Base-by-base conservation (phyloP, 192 early-diverging fungal species). In the Pilobolus umbonatus region DNA sequence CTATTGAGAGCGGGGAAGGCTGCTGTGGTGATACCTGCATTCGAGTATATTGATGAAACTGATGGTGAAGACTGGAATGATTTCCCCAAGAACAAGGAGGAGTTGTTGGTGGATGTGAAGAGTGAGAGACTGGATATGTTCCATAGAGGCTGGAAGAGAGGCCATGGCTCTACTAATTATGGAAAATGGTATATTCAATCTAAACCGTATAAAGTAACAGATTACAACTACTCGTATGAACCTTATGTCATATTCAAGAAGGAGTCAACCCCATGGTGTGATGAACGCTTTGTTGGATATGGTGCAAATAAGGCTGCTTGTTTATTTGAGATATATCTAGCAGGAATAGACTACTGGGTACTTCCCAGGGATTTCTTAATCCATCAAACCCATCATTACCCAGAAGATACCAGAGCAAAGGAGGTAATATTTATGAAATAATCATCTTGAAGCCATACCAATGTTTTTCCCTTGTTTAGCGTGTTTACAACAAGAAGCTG, bases 111-210 rank as follows among this genome's bases (percentile, higher is more conserved):
- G 28, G 47, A 72, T 50, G 76, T 81, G 25, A 56, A 68, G 0
- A 57, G 64, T 31, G 74, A 69, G 30, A 75, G 74, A 40, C 54
- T 84, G 15, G 75, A 74, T 50, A 77, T 82, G 65, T 84, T 84
- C 60, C 82, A 84, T 50, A 66, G 65, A 6, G 61, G 69, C 26
- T 79, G 76, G 61, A 60, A 60, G 12, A 60, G 65, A 17, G 82
- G 82, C 29, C 82, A 84, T 57, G 81, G 80, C 29, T 65, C 78
- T 6, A 75, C 82, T 12, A 75, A 84, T 55, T 84, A 84, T 60
- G 39, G 56, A 15, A 55, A 62, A 24, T 84, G 73, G 75, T 75
- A 78, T 57, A 19, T 36, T 6, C 34, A 80, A 1, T 12, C 49
- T 11, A 64, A 78, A 43, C 66, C 74, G 11, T 84, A 83, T 47